phyloP scores from a whole-genome alignment of 345 rosid species.

The Aquilaria malaccensis region DNA sequence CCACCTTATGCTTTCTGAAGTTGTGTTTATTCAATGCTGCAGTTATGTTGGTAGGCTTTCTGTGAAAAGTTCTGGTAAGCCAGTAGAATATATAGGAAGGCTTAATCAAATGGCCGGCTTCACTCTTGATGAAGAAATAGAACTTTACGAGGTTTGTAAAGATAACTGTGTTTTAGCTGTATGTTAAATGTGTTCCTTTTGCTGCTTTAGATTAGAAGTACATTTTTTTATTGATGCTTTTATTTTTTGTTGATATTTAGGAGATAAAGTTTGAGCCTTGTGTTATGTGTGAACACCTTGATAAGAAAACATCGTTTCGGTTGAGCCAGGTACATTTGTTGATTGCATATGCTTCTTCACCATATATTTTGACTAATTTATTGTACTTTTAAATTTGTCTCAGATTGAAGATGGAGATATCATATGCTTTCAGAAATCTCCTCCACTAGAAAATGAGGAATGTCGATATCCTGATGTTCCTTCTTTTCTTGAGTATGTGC shows the following conservation, averaged over 20 bases:
- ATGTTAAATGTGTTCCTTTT: too few relatives aligned
- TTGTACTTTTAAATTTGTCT: conserved; percentile 13
- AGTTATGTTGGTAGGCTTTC: conserved; percentile 86
- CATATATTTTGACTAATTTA: neutral
- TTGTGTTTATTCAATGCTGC: conserved; percentile 16
- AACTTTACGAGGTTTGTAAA: conserved; percentile 73
- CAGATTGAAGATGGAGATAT: conserved; percentile 98
- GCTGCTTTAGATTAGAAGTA: too few relatives aligned
- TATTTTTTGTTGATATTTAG: conserved; percentile 29
- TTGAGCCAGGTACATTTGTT: conserved; percentile 53
- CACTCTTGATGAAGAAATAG: conserved; percentile 78
- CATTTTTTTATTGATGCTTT: neutral
- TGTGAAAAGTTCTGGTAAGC: conserved; percentile 74
- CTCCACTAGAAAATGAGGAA: conserved; percentile 41
- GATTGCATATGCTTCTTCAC: conserved; percentile 4
- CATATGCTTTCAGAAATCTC: conserved; percentile 83
- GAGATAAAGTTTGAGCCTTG: conserved; percentile 91
- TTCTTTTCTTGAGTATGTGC: conserved; percentile 86
- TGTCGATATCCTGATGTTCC: conserved; percentile 71
- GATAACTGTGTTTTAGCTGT: too few relatives aligned
- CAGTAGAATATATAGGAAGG: conserved; percentile 61
- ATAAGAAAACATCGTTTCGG: conserved; percentile 62
- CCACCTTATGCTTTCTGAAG: conserved; percentile 9
- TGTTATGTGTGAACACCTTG: conserved; percentile 92
- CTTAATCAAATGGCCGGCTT: conserved; percentile 90